phyloP scores from a whole-genome alignment of 441 rosid species.

The Populus trichocarpa region DNA sequence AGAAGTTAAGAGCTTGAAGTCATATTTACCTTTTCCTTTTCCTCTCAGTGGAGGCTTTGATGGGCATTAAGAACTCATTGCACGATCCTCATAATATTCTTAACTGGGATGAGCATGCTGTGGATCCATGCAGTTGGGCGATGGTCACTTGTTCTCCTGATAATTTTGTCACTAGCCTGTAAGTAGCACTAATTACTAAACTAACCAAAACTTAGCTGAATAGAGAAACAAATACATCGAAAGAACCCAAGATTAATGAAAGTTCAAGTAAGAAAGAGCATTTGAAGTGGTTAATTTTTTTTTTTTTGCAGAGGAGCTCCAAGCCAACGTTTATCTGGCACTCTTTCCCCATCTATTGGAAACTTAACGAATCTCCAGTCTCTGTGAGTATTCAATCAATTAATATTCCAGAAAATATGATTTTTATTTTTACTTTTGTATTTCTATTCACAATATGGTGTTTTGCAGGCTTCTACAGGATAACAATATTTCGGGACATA shows the following conservation, averaged over 20 bases:
- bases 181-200: slow-evolving; percentile 27
- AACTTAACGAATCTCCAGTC: slow-evolving; percentile 86
- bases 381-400: slow-evolving; percentile 50
- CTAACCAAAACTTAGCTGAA: neutral
- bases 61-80: slow-evolving; percentile 60
- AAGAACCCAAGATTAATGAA: neutral
- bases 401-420: neutral
- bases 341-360: slow-evolving; percentile 73
- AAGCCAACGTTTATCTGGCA: slow-evolving; percentile 84
- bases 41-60: slow-evolving; percentile 72
- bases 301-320: slow-evolving; percentile 74
- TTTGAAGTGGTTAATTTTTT: neutral
- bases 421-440: neutral
- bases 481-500: slow-evolving; percentile 72
- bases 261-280: neutral
- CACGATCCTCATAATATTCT: slow-evolving; percentile 81
- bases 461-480: slow-evolving; percentile 76
- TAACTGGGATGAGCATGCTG: slow-evolving; percentile 83
- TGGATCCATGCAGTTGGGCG: slow-evolving; percentile 97
- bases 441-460: neutral
- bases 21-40: slow-evolving; percentile 3
- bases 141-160: slow-evolving; percentile 81
- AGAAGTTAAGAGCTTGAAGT: neutral
- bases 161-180: slow-evolving; percentile 75
- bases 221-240: neutral